Evolutionary conservation across 1,284 basidiomycete species (phyloP).

Genomic region (Agroathelia rolfsii): DNA sequence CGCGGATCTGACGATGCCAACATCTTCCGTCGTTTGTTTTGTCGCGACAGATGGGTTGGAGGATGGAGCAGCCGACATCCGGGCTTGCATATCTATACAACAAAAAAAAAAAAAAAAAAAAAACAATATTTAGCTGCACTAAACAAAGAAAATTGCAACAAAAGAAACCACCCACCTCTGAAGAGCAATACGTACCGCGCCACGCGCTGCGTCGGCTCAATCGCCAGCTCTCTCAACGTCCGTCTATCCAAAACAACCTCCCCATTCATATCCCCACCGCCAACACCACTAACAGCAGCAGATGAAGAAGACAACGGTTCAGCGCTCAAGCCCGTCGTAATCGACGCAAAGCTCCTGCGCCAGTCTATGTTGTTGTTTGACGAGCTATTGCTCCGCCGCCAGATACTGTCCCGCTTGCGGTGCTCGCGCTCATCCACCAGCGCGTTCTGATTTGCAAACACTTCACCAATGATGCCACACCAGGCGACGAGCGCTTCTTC

Average conservation of each 20-base stretch:
- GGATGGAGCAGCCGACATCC: conserved; percentile 33
- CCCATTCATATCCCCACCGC: too few relatives aligned
- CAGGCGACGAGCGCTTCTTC: conserved; percentile 50
- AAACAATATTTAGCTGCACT: conserved; percentile 1
- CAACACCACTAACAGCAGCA: too few relatives aligned
- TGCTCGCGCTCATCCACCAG: too few relatives aligned
- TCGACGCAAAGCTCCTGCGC: too few relatives aligned
- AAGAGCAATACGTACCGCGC: conserved; percentile 62
- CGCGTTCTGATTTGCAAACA: conserved; percentile 44
- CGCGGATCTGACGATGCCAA: conserved; percentile 45
- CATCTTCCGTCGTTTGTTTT: too few relatives aligned
- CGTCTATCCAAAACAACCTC: conserved; percentile 9
- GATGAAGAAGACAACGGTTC: too few relatives aligned
- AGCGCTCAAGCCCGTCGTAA: too few relatives aligned
- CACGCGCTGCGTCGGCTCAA: conserved; percentile 58
- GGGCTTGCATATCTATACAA: conserved; percentile 30
- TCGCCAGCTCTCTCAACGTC: conserved; percentile 59
- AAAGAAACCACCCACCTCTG: conserved; percentile 35
- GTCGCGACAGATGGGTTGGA: too few relatives aligned
- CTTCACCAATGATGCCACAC: conserved; percentile 50
- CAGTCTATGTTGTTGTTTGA: too few relatives aligned
- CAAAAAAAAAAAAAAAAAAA: too few relatives aligned
- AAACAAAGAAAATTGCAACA: conserved; percentile 7
- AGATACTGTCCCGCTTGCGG: too few relatives aligned
- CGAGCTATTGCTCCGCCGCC: too few relatives aligned